phyloP scores from a whole-genome alignment of 495 filamentous ascomycete genomes.

The Letharia columbiana region DNA sequence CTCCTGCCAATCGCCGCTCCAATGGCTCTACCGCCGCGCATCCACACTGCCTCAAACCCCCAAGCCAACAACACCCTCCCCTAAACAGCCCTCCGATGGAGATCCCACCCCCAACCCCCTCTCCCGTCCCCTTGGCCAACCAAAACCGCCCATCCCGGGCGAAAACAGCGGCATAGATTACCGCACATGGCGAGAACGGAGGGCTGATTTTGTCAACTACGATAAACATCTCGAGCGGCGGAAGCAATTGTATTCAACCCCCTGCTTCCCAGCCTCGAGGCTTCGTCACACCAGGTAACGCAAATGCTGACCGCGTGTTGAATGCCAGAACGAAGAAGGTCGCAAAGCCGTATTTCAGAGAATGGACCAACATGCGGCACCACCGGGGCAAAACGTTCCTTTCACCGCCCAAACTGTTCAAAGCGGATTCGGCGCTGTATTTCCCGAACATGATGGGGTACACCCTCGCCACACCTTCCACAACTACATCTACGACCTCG shows the following conservation, averaged over 20 bases:
- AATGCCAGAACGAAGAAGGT: slow-evolving; percentile 44
- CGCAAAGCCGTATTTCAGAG: slow-evolving; percentile 80
- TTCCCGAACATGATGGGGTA: slow-evolving; percentile 85
- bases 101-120: slow-evolving; percentile 61
- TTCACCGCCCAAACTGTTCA: slow-evolving; percentile 68
- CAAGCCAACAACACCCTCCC: slow-evolving; percentile 5
- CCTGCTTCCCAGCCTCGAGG: not conserved
- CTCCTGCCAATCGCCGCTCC: slow-evolving; percentile 12
- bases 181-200: slow-evolving; percentile 56
- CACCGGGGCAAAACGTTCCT: slow-evolving; percentile 84
- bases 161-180: slow-evolving; percentile 72
- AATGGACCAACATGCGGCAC: slow-evolving; percentile 75
- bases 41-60: not conserved
- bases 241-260: slow-evolving; percentile 53
- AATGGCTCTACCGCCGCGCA: slow-evolving; percentile 7
- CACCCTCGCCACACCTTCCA: slow-evolving; percentile 51
- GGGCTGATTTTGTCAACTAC: slow-evolving; percentile 76
- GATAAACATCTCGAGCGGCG: slow-evolving; percentile 70
- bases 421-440: slow-evolving; percentile 64
- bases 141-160: slow-evolving; percentile 58
- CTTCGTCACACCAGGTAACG: too few species aligned
- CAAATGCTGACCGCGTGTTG: not conserved
- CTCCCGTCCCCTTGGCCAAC: slow-evolving; percentile 71
- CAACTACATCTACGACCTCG: slow-evolving; percentile 56
- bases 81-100: slow-evolving; percentile 30